A percentile compares a stretch with the other conserved stretches of the same genome.
Evolutionary conservation across 495 filamentous ascomycete genomes (phyloP).

Genomic region (Lasiosphaeria hispida): DNA sequence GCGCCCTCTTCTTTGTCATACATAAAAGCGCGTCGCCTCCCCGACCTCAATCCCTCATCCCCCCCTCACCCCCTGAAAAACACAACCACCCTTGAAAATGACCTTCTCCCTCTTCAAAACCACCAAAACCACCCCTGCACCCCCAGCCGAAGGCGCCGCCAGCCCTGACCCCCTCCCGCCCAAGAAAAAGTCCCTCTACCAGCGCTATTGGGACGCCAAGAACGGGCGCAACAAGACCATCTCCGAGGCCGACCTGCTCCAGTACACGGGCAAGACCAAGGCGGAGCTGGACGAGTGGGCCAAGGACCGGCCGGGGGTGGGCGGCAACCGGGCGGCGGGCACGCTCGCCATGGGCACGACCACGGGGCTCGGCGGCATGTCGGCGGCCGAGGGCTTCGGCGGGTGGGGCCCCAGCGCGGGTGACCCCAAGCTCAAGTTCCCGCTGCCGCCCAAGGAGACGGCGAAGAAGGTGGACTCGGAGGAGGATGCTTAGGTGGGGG

Average conservation of each 20-base stretch:
- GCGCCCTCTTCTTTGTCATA: no score
- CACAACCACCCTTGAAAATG: no score
- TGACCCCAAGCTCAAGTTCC: conserved; percentile 17
- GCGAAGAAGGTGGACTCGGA: no score
- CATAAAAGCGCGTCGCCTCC: no score
- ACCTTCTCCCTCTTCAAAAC: no score
- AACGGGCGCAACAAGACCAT: conserved; percentile 14
- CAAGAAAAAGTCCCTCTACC: conserved; percentile 21
- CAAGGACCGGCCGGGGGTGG: conserved; percentile 23
- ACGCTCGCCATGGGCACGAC: conserved; percentile 20
- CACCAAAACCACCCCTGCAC: no score
- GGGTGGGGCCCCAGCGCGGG: conserved; percentile 18
- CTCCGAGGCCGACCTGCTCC: conserved; percentile 23
- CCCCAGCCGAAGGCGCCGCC: no score
- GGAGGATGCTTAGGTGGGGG: no score
- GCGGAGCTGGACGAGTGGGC: conserved; percentile 22
- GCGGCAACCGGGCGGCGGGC: conserved; percentile 20
- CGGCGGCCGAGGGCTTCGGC: conserved; percentile 11
- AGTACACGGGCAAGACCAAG: conserved; percentile 29
- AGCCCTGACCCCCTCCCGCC: no score
- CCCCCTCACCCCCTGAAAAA: no score
- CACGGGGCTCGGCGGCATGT: conserved; percentile 5
- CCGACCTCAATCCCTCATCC: no score
- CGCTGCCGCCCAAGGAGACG: neutral
- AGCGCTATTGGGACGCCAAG: conserved; percentile 21